phyloP scores from a whole-genome alignment of 768 basidiomycete species.

The Sporobolomyces pararoseus region DNA sequence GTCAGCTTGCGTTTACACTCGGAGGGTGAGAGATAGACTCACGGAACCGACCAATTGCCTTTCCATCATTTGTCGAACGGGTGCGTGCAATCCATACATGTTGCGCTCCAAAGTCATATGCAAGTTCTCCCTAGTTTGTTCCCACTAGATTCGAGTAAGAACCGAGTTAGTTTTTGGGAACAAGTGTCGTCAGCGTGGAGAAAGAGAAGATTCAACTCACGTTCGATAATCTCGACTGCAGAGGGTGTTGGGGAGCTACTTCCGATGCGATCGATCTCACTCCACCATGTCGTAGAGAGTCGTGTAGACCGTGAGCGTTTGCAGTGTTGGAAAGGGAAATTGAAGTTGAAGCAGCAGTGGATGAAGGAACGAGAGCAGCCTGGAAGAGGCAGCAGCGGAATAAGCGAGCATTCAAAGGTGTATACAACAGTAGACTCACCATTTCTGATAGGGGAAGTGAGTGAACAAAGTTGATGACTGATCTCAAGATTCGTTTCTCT shows the following conservation, averaged over 20 bases:
- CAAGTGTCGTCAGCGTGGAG: neutral
- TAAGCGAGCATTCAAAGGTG: too few species aligned
- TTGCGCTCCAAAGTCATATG: constrained; percentile 79
- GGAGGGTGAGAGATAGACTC: neutral
- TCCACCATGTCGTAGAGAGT: constrained; percentile 73
- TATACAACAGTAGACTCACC: constrained; percentile 1
- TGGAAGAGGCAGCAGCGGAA: too few species aligned
- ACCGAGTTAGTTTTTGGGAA: neutral
- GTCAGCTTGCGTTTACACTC: too few species aligned
- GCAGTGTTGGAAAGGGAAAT: constrained; percentile 44
- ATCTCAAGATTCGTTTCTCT: constrained; percentile 10
- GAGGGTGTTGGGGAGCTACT: constrained; percentile 59
- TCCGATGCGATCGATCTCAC: constrained; percentile 74
- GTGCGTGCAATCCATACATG: constrained; percentile 79
- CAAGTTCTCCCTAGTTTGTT: constrained; percentile 81
- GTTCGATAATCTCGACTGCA: constrained; percentile 71
- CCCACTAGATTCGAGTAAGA: constrained; percentile 73
- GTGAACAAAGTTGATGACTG: neutral
- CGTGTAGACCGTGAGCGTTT: constrained; percentile 65
- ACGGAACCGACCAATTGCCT: constrained; percentile 63
- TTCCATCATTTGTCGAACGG: constrained; percentile 89
- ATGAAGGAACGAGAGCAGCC: too few species aligned
- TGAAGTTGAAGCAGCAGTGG: neutral
- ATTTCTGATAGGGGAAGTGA: neutral
- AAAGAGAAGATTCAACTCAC: constrained; percentile 55